These are phyloP conservation scores for Talaromyces rugulosus DNA, from an alignment of 2,329 filamentous ascomycete species.

Conservation along the genomic window DNA sequence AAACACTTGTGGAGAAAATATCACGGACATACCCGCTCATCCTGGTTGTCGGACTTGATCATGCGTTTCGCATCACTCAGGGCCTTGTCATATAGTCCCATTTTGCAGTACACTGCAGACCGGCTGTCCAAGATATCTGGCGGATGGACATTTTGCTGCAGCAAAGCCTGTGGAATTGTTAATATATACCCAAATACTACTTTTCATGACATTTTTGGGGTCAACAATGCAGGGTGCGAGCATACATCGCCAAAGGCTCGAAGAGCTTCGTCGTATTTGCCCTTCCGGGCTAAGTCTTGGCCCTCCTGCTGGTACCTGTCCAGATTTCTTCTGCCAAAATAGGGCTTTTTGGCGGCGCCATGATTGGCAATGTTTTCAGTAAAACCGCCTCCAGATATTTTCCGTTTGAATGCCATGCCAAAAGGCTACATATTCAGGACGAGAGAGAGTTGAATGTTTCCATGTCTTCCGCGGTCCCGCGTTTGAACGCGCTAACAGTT, in stretches of 20 bases:
- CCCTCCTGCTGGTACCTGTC: constrained; percentile 35
- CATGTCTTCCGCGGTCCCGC: not conserved
- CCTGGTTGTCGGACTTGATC: constrained; percentile 48
- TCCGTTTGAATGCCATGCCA: constrained; percentile 10
- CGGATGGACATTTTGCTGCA: constrained; percentile 26
- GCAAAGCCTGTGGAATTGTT: constrained; percentile 30
- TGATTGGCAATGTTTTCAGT: not conserved
- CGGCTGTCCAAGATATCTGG: constrained; percentile 51
- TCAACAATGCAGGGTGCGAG: not conserved
- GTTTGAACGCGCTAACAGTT: not conserved
- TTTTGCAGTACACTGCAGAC: constrained; percentile 52
- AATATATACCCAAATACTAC: constrained; percentile 3
- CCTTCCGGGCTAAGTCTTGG: constrained; percentile 39
- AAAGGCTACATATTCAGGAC: not conserved
- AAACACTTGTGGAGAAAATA: not conserved
- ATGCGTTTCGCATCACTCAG: constrained; percentile 55
- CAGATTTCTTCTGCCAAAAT: constrained; percentile 15
- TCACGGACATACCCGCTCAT: constrained; percentile 41
- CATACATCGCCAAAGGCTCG: constrained; percentile 38
- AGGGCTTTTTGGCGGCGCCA: constrained; percentile 3
- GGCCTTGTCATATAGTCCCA: constrained; percentile 47
- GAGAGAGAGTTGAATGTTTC: not conserved
- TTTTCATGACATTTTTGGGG: not conserved
- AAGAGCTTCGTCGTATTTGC: constrained; percentile 42
- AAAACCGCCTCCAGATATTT: not conserved